Conservation (phyloP, 2,329 filamentous ascomycete genomes). For the Fusarium clavum region DNA sequence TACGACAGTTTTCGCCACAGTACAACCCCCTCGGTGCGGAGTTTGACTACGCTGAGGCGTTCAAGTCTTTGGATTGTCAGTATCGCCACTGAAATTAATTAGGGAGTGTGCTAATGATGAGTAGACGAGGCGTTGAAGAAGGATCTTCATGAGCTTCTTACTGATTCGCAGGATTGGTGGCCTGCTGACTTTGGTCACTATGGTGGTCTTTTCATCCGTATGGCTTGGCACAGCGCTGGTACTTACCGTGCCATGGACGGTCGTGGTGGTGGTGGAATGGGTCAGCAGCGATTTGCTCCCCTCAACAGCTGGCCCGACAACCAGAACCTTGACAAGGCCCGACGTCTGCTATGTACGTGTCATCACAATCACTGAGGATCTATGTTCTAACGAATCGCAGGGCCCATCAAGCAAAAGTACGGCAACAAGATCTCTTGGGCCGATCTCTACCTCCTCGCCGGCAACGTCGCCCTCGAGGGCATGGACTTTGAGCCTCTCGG, state of each 20-base stretch:
- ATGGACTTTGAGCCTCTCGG: constrained; percentile 81
- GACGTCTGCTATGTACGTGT: constrained; percentile 72
- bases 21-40: constrained; percentile 73
- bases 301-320: constrained; percentile 87
- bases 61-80: constrained; percentile 72
- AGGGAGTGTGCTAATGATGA: constrained; percentile 40
- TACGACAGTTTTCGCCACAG: constrained; percentile 74
- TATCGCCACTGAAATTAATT: constrained; percentile 8
- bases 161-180: constrained; percentile 84
- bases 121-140: constrained; percentile 73
- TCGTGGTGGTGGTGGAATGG: constrained; percentile 78
- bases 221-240: constrained; percentile 85
- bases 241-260: constrained; percentile 82
- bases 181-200: constrained; percentile 86
- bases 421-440: constrained; percentile 86
- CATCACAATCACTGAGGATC: rapidly evolving
- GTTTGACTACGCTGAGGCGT: constrained; percentile 79
- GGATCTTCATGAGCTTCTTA: constrained; percentile 77
- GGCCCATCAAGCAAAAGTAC: constrained; percentile 86
- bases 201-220: constrained; percentile 81
- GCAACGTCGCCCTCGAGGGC: constrained; percentile 81
- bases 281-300: constrained; percentile 83
- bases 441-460: constrained; percentile 76
- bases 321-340: constrained; percentile 81
- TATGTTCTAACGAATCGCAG: constrained; percentile 3